These are phyloP conservation scores for Zychaea mexicana DNA, from an alignment of 371 early-diverging fungal genomes.

Conservation along the genomic window DNA sequence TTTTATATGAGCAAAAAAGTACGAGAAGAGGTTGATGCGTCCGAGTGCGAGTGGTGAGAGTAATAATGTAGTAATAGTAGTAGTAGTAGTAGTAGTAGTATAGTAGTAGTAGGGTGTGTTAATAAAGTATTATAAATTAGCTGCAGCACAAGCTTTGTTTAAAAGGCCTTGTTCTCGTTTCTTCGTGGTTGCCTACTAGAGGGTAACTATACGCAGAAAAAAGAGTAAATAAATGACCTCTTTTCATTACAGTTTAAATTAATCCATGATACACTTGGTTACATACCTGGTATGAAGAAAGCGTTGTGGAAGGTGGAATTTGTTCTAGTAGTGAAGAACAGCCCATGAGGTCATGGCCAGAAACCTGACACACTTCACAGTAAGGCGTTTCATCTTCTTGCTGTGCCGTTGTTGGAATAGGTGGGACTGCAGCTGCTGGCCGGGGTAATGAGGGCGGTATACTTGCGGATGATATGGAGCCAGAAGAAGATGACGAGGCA, in stretches of 20 bases:
- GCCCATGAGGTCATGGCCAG: constrained; percentile 57
- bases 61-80: neutral
- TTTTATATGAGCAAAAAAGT: too few relatives aligned
- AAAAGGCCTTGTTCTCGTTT: neutral
- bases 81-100: neutral
- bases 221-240: neutral
- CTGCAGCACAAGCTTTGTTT: neutral
- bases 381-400: constrained; percentile 23
- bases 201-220: neutral
- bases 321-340: constrained; percentile 41
- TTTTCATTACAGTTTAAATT: neutral
- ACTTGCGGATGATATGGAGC: neutral
- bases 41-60: too few relatives aligned
- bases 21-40: too few relatives aligned
- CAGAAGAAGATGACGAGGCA: neutral
- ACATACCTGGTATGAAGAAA: neutral
- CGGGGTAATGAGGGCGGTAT: neutral
- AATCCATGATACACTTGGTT: too few relatives aligned
- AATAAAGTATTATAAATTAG: neutral
- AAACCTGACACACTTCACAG: constrained; percentile 64
- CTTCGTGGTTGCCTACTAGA: neutral
- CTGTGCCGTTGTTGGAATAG: neutral
- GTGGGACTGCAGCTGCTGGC: neutral
- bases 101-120: neutral
- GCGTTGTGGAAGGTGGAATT: neutral